phyloP scores from a whole-genome alignment of 768 basidiomycete genomes.

The Trametes gibbosa region DNA sequence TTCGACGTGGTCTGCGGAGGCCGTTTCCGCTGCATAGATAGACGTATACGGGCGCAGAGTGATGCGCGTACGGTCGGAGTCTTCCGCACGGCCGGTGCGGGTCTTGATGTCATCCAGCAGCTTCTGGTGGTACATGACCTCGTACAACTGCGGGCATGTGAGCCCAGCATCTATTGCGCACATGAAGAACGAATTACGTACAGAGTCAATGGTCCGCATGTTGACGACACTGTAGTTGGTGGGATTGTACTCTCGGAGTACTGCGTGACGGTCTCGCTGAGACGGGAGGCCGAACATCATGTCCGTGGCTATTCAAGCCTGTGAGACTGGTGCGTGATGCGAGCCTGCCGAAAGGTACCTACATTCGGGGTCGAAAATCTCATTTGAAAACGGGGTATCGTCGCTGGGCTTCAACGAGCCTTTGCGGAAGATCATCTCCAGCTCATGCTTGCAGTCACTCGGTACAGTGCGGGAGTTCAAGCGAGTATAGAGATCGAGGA shows the following conservation, averaged over 20 bases:
- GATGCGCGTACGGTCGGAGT: slow-evolving; percentile 26
- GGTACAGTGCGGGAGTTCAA: slow-evolving; percentile 32
- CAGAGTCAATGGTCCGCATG: slow-evolving; percentile 42
- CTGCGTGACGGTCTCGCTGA: slow-evolving; percentile 33
- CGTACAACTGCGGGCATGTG: slow-evolving; percentile 39
- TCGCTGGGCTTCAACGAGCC: slow-evolving; percentile 51
- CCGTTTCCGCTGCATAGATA: slow-evolving; percentile 32
- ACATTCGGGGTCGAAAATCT: slow-evolving; percentile 52
- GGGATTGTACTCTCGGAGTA: slow-evolving; percentile 43
- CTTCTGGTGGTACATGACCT: slow-evolving; percentile 49
- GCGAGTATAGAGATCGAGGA: slow-evolving; percentile 42
- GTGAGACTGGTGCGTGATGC: neutral
- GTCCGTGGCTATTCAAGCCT: slow-evolving; percentile 36
- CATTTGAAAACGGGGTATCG: slow-evolving; percentile 52
- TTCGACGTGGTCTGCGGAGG: neutral
- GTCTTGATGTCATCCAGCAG: slow-evolving; percentile 41
- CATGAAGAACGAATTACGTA: slow-evolving; percentile 21
- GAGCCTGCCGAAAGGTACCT: slow-evolving; percentile 17
- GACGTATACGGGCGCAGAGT: slow-evolving; percentile 39
- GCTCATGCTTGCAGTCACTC: slow-evolving; percentile 32
- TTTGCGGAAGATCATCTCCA: slow-evolving; percentile 52
- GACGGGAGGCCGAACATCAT: slow-evolving; percentile 38
- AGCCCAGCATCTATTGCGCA: neutral
- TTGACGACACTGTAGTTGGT: slow-evolving; percentile 58
- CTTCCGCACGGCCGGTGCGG: slow-evolving; percentile 27